These are phyloP conservation scores for Penicillium rolfsii DNA, from an alignment of 2,329 filamentous ascomycete genomes.

Conservation along the genomic window DNA sequence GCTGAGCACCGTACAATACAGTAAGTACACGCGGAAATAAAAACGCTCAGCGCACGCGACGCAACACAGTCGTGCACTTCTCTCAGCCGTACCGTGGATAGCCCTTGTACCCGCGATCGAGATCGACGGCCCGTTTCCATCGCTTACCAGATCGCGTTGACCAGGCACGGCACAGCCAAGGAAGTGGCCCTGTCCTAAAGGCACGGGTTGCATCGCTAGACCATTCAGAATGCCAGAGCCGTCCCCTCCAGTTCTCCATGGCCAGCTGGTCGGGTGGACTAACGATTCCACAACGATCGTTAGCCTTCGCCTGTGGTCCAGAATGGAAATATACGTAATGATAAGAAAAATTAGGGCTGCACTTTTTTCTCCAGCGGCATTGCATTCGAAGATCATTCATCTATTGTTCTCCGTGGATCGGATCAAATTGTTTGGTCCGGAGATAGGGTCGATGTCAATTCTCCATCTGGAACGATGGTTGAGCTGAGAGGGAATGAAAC, in stretches of 20 bases:
- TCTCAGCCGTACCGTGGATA: constrained; percentile 2
- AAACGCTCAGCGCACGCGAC: background rate
- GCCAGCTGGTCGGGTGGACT: background rate
- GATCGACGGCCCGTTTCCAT: constrained; percentile 21
- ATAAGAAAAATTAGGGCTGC: constrained; percentile 1
- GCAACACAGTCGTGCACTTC: background rate
- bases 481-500: background rate
- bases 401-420: background rate
- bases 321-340: constrained; percentile 19
- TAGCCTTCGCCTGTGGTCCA: constrained; percentile 3
- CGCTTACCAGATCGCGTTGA: constrained; percentile 21
- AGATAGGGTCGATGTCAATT: background rate
- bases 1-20: background rate
- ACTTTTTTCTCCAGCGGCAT: constrained; percentile 2
- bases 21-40: background rate
- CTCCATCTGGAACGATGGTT: background rate
- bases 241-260: background rate
- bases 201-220: background rate
- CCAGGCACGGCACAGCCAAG: constrained; percentile 17
- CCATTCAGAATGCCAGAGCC: background rate
- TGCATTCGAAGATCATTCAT: background rate
- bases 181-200: constrained; percentile 18
- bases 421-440: background rate
- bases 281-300: constrained; percentile 1
- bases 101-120: constrained; percentile 11